phyloP scores from a whole-genome alignment of 1,284 basidiomycete genomes.

The Malassezia sympodialis region DNA sequence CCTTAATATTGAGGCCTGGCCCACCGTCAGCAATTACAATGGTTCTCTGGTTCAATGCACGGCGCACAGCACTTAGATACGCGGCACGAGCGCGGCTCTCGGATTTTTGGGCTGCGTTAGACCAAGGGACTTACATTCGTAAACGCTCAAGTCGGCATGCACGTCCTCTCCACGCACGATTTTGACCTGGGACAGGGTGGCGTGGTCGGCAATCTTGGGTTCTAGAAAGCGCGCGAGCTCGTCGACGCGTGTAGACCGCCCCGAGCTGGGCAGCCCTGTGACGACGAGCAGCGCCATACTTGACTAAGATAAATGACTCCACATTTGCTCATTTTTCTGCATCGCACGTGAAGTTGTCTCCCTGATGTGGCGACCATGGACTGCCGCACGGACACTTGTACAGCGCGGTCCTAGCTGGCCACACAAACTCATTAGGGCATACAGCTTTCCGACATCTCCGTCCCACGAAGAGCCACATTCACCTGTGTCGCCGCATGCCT shows the following conservation, averaged over 20 bases:
- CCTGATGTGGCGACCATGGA: background rate
- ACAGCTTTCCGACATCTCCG: background rate
- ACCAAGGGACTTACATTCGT: slow-evolving; percentile 46
- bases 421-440: background rate
- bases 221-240: slow-evolving; percentile 62
- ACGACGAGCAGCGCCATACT: slow-evolving; percentile 85
- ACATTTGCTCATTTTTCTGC: background rate
- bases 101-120: slow-evolving; percentile 59
- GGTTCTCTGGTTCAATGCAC: slow-evolving; percentile 62
- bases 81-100: slow-evolving; percentile 82
- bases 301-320: background rate
- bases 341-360: background rate
- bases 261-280: slow-evolving; percentile 77
- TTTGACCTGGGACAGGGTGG: slow-evolving; percentile 49
- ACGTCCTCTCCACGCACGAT: slow-evolving; percentile 71
- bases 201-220: slow-evolving; percentile 52
- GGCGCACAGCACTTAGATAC: slow-evolving; percentile 73
- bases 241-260: slow-evolving; percentile 65
- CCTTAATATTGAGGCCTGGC: slow-evolving; percentile 88
- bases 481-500: slow-evolving; percentile 4
- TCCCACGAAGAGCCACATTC: background rate
- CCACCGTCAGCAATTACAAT: slow-evolving; percentile 70
- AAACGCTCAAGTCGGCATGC: slow-evolving; percentile 59
- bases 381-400: background rate
- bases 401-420: background rate